Percentiles rank a stretch among this genome's conserved stretches.
phyloP scores from a whole-genome alignment of 495 filamentous ascomycete genomes.

The Alectoria sarmentosa region DNA sequence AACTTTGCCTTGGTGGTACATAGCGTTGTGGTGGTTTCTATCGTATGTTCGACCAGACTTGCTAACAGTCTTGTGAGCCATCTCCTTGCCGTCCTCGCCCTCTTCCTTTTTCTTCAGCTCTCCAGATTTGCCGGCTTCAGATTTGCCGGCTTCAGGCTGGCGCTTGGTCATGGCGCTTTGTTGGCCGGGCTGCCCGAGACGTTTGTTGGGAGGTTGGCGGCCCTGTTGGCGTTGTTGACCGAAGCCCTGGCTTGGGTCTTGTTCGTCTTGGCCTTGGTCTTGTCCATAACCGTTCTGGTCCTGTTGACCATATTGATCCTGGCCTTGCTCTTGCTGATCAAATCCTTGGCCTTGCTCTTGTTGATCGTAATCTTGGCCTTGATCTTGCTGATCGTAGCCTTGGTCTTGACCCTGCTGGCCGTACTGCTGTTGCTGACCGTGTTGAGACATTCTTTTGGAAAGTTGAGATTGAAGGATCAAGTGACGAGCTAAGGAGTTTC shows the following conservation, averaged over 20 bases:
- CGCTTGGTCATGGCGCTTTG: constrained; percentile 7
- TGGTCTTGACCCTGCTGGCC: constrained; percentile 7
- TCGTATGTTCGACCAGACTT: constrained; percentile 6
- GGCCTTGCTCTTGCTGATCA: constrained; percentile 8
- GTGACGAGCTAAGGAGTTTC: constrained; percentile 18
- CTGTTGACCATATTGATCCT: constrained; percentile 13
- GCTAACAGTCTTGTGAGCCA: not conserved
- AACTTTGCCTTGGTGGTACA: constrained; percentile 12
- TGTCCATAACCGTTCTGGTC: constrained; percentile 13
- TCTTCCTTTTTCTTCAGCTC: not conserved
- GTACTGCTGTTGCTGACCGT: constrained; percentile 16
- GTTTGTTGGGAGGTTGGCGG: too few relatives aligned
- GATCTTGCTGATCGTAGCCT: not conserved
- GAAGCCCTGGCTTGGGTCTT: not conserved
- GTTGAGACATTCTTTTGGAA: constrained; percentile 23
- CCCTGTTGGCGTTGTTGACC: not conserved
- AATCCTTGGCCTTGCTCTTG: constrained; percentile 3
- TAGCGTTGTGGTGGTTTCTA: constrained; percentile 17
- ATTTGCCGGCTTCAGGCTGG: not conserved
- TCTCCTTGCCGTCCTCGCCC: not conserved
- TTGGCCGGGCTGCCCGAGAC: constrained; percentile 5
- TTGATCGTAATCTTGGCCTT: not conserved
- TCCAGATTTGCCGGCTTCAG: not conserved
- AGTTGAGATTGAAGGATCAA: constrained; percentile 20
- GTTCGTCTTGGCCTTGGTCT: not conserved